Evolutionary conservation across 192 early-diverging fungal genomes (phyloP), one percentile per base, ranked within the genome.

Genomic region (Diversispora epigaea): DNA sequence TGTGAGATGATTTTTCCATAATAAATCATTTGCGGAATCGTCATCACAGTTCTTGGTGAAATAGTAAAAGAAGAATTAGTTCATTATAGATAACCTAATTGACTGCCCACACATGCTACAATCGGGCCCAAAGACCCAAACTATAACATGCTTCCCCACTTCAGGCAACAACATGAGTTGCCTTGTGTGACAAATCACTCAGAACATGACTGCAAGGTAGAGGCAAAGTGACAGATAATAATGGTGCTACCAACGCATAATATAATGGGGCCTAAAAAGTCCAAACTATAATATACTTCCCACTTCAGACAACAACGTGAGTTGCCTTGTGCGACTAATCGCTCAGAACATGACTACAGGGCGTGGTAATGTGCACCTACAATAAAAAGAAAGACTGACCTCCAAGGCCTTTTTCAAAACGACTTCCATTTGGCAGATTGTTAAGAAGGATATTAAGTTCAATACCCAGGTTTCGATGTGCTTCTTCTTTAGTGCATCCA

Each of bases 251-350:
- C 52, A 43, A 56, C 11, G 54, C 52, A 41, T 71, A 71, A 55
- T 71, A 68, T 45, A 45, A 21, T 66, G 64, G 64, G 64, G n/a
- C n/a, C 65, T 15, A 47, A 68, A 45, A 45, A 46, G 14, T 47
- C 65, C 45, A 68, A 45, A 68, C 65, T 11, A 68, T 68, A 46
- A 47, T 49, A 68, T 46, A 68, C 65, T 68, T 68, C 65, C 45
- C 44, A 68, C 65, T 68, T 68, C 65, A n/a, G 65, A 10, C 65
- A 67, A 67, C 41, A 67, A 67, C 41, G 32, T 22, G n/a, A n/a
- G 44, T 68, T 68, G 65, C n/a, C 65, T 68, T 68, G 44, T 68
- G 65, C 65, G 43, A 67, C n/a, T n/a, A n/a, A n/a, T n/a, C n/a
- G n/a, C n/a, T n/a, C n/a, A n/a, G n/a, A n/a, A n/a, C n/a, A n/a